These are phyloP conservation scores for Protomyces lactucae-debilis DNA, from an alignment of 1,139 yeast genomes.

Conservation along the genomic window DNA sequence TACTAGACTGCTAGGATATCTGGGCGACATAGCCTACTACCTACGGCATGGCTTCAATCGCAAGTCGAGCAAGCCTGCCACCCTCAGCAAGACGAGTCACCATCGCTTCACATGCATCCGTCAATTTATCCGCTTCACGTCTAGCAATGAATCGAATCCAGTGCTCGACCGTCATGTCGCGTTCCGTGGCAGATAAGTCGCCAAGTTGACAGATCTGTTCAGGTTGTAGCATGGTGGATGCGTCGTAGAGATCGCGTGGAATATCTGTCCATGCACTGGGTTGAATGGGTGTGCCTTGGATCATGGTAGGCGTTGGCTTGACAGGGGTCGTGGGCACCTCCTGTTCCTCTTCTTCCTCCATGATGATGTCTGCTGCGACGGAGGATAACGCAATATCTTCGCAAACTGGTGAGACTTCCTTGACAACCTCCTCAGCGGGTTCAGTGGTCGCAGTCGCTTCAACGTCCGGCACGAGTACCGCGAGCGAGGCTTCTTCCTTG, in stretches of 20 bases:
- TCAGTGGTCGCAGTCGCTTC: neutral
- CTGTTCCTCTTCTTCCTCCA: neutral
- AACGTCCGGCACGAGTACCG: neutral
- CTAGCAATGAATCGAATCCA: constrained; percentile 56
- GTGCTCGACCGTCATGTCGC: constrained; percentile 61
- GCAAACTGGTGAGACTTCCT: neutral
- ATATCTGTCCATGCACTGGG: constrained; percentile 42
- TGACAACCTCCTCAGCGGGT: neutral
- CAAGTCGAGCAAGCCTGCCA: constrained; percentile 35
- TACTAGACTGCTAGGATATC: too few species aligned
- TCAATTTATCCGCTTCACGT: constrained; percentile 37
- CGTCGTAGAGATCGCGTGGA: constrained; percentile 42
- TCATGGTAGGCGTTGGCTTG: neutral
- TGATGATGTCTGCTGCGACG: neutral
- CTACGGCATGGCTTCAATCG: constrained; percentile 1
- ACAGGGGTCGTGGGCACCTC: neutral
- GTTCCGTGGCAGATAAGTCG: constrained; percentile 50
- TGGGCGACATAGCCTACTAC: too few species aligned
- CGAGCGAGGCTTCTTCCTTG: neutral
- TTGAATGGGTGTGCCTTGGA: neutral
- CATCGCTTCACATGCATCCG: constrained; percentile 39
- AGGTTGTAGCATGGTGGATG: constrained; percentile 45
- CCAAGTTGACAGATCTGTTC: neutral
- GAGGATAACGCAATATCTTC: neutral
- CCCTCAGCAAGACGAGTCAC: constrained; percentile 36